Percentiles rank a stretch among this genome's conserved stretches.
Evolutionary conservation across 148 eudicot genomes (phyloP).

Genomic region (Heliamphora exappendiculata): DNA sequence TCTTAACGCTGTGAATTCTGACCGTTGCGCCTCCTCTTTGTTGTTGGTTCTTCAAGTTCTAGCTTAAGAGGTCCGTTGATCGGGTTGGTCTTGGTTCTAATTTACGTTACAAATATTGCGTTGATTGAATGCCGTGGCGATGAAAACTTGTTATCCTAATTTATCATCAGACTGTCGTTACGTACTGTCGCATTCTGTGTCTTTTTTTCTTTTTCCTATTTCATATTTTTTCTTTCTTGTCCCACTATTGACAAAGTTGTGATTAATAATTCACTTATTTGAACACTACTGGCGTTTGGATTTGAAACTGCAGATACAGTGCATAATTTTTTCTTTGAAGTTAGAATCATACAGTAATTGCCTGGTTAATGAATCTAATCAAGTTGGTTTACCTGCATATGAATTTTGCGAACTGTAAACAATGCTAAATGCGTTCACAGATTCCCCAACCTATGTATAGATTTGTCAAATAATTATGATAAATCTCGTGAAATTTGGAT

Average conservation of each 20-base stretch:
- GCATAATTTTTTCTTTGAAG: neutral
- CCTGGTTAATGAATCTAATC: neutral
- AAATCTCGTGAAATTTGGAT: neutral
- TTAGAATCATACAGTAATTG: neutral
- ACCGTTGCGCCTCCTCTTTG: neutral
- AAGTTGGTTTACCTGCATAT: neutral
- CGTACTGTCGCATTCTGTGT: neutral
- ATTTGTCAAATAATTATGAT: neutral
- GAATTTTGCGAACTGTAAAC: neutral
- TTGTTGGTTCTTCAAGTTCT: neutral
- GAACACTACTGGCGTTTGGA: neutral
- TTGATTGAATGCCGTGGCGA: neutral
- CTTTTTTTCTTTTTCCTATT: too few species aligned
- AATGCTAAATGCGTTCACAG: neutral
- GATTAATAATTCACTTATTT: neutral
- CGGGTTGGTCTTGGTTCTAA: neutral
- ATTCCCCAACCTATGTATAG: neutral
- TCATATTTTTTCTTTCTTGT: neutral
- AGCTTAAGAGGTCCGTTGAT: neutral
- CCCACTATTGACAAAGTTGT: neutral
- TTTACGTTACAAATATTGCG: neutral
- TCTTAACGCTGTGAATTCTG: neutral
- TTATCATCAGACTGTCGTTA: neutral
- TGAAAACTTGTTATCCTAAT: neutral
- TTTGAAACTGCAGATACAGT: neutral